Evolutionary conservation across 2,329 filamentous ascomycete genomes (phyloP).

Genomic region (Epichloe festucae): DNA sequence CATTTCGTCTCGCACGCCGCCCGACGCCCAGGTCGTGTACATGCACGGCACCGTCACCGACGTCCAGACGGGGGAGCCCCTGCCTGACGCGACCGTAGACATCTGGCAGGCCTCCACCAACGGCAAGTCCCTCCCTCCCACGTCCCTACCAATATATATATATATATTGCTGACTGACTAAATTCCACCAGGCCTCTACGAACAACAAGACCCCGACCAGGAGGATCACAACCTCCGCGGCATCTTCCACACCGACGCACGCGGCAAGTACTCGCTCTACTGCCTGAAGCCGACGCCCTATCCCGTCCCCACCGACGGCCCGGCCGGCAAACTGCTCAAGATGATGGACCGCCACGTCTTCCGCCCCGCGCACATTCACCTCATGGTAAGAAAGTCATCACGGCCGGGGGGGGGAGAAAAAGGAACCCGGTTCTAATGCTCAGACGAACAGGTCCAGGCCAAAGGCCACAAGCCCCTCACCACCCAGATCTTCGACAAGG

Average conservation of each 20-base stretch:
- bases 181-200: slow-evolving; percentile 33
- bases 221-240: slow-evolving; percentile 63
- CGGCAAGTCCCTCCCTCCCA: slow-evolving; percentile 19
- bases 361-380: slow-evolving; percentile 48
- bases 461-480: slow-evolving; percentile 55
- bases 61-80: slow-evolving; percentile 47
- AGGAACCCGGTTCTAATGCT: not conserved
- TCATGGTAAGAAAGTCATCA: slow-evolving; percentile 28
- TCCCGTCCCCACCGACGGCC: slow-evolving; percentile 37
- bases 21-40: slow-evolving; percentile 38
- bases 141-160: too few relatives aligned
- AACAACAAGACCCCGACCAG: slow-evolving; percentile 62
- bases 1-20: slow-evolving; percentile 43
- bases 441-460: slow-evolving; percentile 24
- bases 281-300: slow-evolving; percentile 47
- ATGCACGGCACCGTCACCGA: slow-evolving; percentile 51
- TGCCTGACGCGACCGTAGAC: slow-evolving; percentile 55
- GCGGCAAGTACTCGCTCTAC: slow-evolving; percentile 51
- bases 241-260: slow-evolving; percentile 52
- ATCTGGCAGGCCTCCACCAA: slow-evolving; percentile 74
- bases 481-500: slow-evolving; percentile 60
- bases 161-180: too few relatives aligned
- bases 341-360: slow-evolving; percentile 43
- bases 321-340: slow-evolving; percentile 36
- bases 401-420: too few relatives aligned